These are phyloP conservation scores for Pleurotus djamor DNA, from an alignment of 768 basidiomycete species.

Conservation along the genomic window DNA sequence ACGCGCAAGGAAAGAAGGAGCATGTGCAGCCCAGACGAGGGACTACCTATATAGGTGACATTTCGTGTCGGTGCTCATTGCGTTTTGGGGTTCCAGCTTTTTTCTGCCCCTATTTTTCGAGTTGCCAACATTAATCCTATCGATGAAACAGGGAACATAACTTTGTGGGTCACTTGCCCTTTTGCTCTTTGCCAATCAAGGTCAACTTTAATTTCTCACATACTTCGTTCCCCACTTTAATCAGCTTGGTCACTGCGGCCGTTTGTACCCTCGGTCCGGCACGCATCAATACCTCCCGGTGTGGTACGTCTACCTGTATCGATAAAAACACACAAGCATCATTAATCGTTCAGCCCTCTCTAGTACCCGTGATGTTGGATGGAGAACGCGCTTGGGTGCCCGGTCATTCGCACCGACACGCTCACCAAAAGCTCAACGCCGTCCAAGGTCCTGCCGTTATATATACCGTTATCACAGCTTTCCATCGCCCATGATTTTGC, in stretches of 20 bases:
- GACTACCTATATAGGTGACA: conserved; percentile 6
- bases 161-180: not conserved
- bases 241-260: not conserved
- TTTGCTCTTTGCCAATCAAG: not conserved
- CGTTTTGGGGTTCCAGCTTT: not conserved
- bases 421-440: not conserved
- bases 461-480: too few species aligned
- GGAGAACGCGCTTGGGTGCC: not conserved
- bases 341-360: not conserved
- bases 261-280: not conserved
- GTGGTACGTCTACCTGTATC: not conserved
- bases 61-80: conserved; percentile 5
- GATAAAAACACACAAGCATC: not conserved
- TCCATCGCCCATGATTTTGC: not conserved
- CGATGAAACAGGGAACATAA: not conserved
- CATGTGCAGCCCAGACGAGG: conserved; percentile 7
- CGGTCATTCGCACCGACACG: not conserved
- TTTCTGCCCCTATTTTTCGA: conserved; percentile 4
- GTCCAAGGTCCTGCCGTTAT: too few species aligned
- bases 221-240: conserved; percentile 5
- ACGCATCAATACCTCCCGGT: not conserved
- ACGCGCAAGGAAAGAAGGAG: not conserved
- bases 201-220: conserved; percentile 5
- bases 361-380: not conserved
- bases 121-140: not conserved